These are phyloP conservation scores for Pythium dissotocum DNA, from an alignment of 352 stramenopile genomes.

Conservation along the genomic window DNA sequence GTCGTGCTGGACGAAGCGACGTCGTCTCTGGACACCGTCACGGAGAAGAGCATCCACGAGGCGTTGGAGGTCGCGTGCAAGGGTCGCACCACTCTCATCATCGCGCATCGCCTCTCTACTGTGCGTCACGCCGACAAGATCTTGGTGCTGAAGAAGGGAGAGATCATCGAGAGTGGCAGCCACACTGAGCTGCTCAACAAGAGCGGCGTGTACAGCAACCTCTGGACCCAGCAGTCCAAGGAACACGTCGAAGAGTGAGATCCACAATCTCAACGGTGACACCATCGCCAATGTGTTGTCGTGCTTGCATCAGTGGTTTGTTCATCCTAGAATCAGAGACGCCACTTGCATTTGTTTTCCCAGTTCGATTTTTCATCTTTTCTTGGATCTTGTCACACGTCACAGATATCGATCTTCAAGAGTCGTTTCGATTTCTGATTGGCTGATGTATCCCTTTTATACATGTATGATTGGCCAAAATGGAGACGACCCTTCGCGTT, in stretches of 20 bases:
- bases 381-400: constrained; percentile 5
- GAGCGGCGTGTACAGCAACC: constrained; percentile 30
- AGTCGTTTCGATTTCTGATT: neutral
- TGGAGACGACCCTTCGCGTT: neutral
- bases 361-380: neutral
- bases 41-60: constrained; percentile 69
- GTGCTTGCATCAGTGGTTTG: neutral
- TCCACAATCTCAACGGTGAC: neutral
- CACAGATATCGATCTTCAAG: neutral
- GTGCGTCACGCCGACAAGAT: constrained; percentile 72
- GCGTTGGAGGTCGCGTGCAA: constrained; percentile 50
- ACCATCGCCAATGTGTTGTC: no score
- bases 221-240: constrained; percentile 29
- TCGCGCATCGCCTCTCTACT: constrained; percentile 82
- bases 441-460: neutral
- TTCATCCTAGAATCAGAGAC: no score
- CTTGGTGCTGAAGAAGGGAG: constrained; percentile 57
- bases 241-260: constrained; percentile 11
- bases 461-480: neutral
- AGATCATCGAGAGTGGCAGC: constrained; percentile 50
- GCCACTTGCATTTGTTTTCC: neutral
- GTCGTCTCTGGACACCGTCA: constrained; percentile 74
- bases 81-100: constrained; percentile 73
- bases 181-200: constrained; percentile 46
- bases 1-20: constrained; percentile 83